Percentiles rank a stretch among this genome's conserved stretches.
phyloP scores from a whole-genome alignment of 305 asterid species.

The Rubia occidens region DNA sequence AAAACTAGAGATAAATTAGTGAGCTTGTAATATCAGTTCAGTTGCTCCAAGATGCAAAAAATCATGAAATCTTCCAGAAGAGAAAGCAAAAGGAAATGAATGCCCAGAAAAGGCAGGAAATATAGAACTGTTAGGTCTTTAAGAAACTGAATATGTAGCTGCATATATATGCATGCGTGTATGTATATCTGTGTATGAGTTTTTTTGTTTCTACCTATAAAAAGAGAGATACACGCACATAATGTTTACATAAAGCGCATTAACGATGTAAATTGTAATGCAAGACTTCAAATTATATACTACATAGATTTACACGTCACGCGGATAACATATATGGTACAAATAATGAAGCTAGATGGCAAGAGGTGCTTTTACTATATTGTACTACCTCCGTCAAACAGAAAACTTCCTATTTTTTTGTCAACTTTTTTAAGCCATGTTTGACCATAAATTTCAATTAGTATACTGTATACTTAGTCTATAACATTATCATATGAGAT shows the following conservation, averaged over 20 bases:
- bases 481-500: too few relatives aligned
- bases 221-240: not conserved
- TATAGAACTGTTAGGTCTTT: not conserved
- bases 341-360: not conserved
- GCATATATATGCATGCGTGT: not conserved
- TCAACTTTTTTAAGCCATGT: too few relatives aligned
- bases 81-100: not conserved
- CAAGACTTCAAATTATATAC: not conserved
- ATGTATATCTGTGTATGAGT: not conserved
- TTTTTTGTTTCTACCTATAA: not conserved
- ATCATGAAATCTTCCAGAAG: not conserved
- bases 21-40: not conserved
- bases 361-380: too few relatives aligned
- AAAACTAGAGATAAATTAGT: not conserved
- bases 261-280: not conserved
- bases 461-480: too few relatives aligned
- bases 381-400: too few relatives aligned
- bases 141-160: not conserved
- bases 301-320: not conserved
- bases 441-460: too few relatives aligned
- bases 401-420: too few relatives aligned
- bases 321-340: not conserved
- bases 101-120: not conserved
- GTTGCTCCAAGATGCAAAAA: not conserved
- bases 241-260: not conserved